Base-by-base conservation (phyloP, 2,329 filamentous ascomycete species). In the Fusarium pininemorale region DNA sequence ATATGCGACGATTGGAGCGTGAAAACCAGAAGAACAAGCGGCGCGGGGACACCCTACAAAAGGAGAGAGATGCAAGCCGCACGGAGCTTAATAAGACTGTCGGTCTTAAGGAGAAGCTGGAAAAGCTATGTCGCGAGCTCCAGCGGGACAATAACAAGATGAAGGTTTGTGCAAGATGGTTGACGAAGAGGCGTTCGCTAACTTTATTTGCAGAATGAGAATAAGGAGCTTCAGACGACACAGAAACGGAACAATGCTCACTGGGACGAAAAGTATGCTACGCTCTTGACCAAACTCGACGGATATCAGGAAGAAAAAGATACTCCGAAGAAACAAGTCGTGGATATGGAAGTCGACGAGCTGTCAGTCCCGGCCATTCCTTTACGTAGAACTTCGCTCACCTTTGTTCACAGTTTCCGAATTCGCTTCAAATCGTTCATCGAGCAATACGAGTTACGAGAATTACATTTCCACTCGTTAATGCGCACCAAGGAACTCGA, bases 91-190 rank as follows among this genome's bases (percentile, higher is more conserved):
- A 91, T 84, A 98, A 98, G 84, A 96, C 95, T 28, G 92, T 93
- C 26, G 93, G 92, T 3, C 90, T 98, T 80, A 98, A 97, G 82
- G 95, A 98, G 82, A 98, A 98, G 84, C 87, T 99, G 51, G 96
- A 99, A 84, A 99, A 98, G 81, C 87, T 99, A 38, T 98, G 95
- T 79, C 89, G 96, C 64, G 96, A 99, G 82, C 88, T 99, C 63
- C 96, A 97, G 69, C 93, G 96, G 78, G 96, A 99, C 80, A 99
- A 99, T 83, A 98, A 98, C 84, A 97, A 97, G 84, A 91, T 99
- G 75, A 98, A 98, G 92, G 94, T 96, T 83, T 77, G 85, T 55
- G 22, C 12, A 24, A 42, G 37, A 32, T 20, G 6, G n/a, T 42
- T n/a, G 41, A 11, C 32, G 35, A 24, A 35, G 20, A 65, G 48